Evolutionary conservation across 2,329 filamentous ascomycete genomes (phyloP).

Genomic region (Tolypocladium paradoxum): DNA sequence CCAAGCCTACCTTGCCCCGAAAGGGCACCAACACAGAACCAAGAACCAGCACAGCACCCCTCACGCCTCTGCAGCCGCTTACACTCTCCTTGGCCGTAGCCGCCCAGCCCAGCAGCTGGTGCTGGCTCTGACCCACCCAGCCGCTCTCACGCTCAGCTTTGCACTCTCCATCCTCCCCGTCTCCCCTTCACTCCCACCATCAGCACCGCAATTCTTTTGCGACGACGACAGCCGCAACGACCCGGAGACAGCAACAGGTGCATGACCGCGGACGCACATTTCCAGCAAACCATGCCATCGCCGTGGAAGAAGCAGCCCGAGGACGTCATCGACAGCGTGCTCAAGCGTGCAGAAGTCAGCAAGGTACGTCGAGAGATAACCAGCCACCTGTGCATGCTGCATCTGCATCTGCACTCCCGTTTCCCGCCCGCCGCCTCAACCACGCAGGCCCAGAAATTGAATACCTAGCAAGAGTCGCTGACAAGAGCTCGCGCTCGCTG

Average conservation of each 20-base stretch:
- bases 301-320: slow-evolving; percentile 54
- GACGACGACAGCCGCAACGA: background rate
- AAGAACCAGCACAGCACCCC: background rate
- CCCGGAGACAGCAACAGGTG: background rate
- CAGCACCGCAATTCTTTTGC: background rate
- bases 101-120: background rate
- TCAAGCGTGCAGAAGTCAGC: slow-evolving; percentile 64
- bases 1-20: too few relatives aligned
- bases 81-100: background rate
- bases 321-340: slow-evolving; percentile 55
- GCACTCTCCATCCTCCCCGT: background rate
- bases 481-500: background rate
- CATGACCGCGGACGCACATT: background rate
- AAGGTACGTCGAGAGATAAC: slow-evolving; percentile 43
- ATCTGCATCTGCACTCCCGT: background rate
- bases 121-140: background rate
- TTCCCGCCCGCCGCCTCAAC: background rate
- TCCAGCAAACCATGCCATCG: slow-evolving; percentile 39
- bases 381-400: background rate
- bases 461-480: background rate
- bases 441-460: too few relatives aligned
- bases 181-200: background rate
- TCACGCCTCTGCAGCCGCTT: background rate
- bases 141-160: background rate
- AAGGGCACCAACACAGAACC: background rate